Evolutionary conservation across 2,329 filamentous ascomycete species (phyloP), one percentile per base, ranked within the genome.

Genomic region (Verticillium zaregamsianum): DNA sequence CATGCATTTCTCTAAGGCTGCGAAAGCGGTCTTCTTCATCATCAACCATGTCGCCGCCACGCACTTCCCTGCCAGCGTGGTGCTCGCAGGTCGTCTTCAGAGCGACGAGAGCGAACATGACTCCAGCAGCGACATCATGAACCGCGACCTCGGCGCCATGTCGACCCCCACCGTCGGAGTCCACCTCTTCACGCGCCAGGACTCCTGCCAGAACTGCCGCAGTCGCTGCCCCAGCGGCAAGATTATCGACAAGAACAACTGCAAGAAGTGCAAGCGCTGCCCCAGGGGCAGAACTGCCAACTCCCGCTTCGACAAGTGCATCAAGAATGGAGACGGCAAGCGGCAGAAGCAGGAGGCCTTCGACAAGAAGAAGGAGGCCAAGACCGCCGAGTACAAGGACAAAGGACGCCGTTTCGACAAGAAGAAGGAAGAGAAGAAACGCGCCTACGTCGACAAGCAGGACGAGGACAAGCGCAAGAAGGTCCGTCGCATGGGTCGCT

Each of bases 401-500:
- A 57, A 57, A 25, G 55, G 55, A 17, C 45, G 45, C 20, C 45
- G 45, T 5, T 57, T 33, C 55, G 55, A 57, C 15, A 57, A 57
- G 55, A 32, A 37, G 55, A 57, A 37, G 33, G 55, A 33, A 23
- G 33, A 57, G 17, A 57, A 57, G 55, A 57, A 57, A 25, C 31
- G 31, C 5, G 55, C 28, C 31, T 57, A 57, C 20, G 55, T 33
- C 33, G 55, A 57, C 31, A 32, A 37, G 55, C 55, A 57, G 14
- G 55, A 57, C 25, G 33, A 57, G 17, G 55, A 57, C 31, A 32
- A 57, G 33, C 55, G 55, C 55, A 57, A 57, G 55, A 57, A 57
- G 55, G 55, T 57, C 55, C 55, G 55, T 23, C 55, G 55, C 25
- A 37, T 57, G 55, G 55, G 31, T 8, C 55, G 55, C 20, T 57